These are phyloP conservation scores for Tulasnella sp. DNA, from an alignment of 768 basidiomycete genomes.

Conservation along the genomic window DNA sequence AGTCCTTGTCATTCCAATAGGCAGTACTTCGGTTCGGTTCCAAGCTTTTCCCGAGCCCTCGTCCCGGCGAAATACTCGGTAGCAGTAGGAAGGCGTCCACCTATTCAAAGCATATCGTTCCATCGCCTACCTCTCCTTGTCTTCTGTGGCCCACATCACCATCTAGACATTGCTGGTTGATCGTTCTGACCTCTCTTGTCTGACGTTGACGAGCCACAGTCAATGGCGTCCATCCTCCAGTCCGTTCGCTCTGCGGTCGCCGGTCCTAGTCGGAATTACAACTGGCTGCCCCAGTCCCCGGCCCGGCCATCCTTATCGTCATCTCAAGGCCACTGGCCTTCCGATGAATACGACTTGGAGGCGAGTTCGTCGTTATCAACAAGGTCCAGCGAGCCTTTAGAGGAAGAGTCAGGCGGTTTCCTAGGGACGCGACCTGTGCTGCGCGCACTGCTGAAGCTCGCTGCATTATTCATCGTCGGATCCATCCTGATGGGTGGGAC, in stretches of 20 bases:
- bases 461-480: conserved; percentile 59
- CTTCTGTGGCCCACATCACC: neutral
- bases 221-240: neutral
- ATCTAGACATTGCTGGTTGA: neutral
- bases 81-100: too few relatives aligned
- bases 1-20: neutral
- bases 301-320: neutral
- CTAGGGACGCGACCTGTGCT: conserved; percentile 37
- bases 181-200: neutral
- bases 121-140: neutral
- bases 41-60: too few relatives aligned
- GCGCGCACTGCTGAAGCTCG: conserved; percentile 76
- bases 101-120: too few relatives aligned
- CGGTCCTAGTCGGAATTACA: conserved; percentile 6
- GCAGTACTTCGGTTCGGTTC: neutral
- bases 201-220: neutral
- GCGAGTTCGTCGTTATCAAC: neutral
- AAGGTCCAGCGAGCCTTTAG: neutral
- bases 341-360: conserved; percentile 1
- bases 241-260: neutral
- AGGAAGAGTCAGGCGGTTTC: neutral
- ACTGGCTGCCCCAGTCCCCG: neutral
- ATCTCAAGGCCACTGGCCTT: neutral
- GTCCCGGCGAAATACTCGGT: too few relatives aligned
- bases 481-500: conserved; percentile 60